These are phyloP conservation scores for Sclerotinia subarctica DNA, from an alignment of 2,329 filamentous ascomycete species.

Conservation along the genomic window DNA sequence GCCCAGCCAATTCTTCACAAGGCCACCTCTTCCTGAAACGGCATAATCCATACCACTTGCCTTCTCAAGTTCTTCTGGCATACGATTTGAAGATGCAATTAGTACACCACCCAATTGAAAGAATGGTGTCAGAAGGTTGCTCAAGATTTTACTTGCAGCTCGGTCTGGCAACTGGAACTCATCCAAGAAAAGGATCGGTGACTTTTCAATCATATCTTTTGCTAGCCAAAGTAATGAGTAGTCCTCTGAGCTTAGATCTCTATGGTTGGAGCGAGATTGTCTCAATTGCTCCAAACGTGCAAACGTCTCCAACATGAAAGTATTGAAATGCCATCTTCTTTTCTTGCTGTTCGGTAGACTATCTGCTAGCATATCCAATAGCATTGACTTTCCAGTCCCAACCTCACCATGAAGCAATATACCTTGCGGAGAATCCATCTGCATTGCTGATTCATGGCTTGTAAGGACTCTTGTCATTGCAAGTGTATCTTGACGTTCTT, in stretches of 20 bases:
- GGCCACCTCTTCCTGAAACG: slow-evolving; percentile 49
- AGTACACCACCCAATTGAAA: slow-evolving; percentile 80
- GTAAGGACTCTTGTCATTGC: slow-evolving; percentile 67
- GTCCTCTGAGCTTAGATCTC: slow-evolving; percentile 24
- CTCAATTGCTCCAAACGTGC: slow-evolving; percentile 68
- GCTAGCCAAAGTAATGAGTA: slow-evolving; percentile 63
- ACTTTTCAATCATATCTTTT: slow-evolving; percentile 69
- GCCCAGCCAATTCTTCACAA: slow-evolving; percentile 50
- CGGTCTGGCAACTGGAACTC: slow-evolving; percentile 82
- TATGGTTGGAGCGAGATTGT: slow-evolving; percentile 26
- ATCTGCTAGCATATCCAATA: slow-evolving; percentile 78
- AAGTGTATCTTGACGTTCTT: slow-evolving; percentile 54
- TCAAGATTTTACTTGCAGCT: slow-evolving; percentile 74
- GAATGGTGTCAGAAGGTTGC: slow-evolving; percentile 73
- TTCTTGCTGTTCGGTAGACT: slow-evolving; percentile 72
- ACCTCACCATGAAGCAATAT: slow-evolving; percentile 79
- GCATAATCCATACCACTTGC: slow-evolving; percentile 68
- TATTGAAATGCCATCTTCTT: slow-evolving; percentile 78
- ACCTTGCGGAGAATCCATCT: slow-evolving; percentile 69
- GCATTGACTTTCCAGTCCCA: slow-evolving; percentile 79
- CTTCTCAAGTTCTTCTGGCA: slow-evolving; percentile 77
- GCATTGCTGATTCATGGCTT: slow-evolving; percentile 66
- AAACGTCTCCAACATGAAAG: slow-evolving; percentile 77
- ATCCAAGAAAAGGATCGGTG: slow-evolving; percentile 75
- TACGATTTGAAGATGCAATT: slow-evolving; percentile 76